phyloP scores from a whole-genome alignment of 306 rosid species.

The Cercis canadensis region DNA sequence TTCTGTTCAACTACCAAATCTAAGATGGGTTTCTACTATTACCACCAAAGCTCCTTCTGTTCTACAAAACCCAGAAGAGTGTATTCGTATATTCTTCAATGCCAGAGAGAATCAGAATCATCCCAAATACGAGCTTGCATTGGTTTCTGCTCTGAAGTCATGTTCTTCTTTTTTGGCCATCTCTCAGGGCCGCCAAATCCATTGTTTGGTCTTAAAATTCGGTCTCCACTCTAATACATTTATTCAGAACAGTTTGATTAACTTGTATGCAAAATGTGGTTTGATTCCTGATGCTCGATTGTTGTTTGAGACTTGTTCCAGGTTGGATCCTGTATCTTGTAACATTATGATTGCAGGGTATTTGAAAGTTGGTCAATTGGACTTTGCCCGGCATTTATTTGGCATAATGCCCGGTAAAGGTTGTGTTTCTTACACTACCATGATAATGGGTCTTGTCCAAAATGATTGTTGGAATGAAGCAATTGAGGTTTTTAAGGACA shows the following conservation, averaged over 20 bases:
- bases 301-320: conserved; percentile 53
- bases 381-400: conserved; percentile 70
- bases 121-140: conserved; percentile 54
- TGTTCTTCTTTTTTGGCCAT: conserved; percentile 59
- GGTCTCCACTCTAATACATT: conserved; percentile 68
- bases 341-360: conserved; percentile 84
- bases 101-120: conserved; percentile 41
- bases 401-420: conserved; percentile 67
- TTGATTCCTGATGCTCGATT: conserved; percentile 52
- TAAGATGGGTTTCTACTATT: conserved; percentile 59
- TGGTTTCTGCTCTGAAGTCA: conserved; percentile 74
- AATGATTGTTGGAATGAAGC: conserved; percentile 67
- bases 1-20: conserved; percentile 19
- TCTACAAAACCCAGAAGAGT: conserved; percentile 45
- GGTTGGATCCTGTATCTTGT: conserved; percentile 70
- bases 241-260: conserved; percentile 73
- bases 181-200: conserved; percentile 74
- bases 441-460: conserved; percentile 82
- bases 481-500: conserved; percentile 69
- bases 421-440: conserved; percentile 81
- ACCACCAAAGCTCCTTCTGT: conserved; percentile 38
- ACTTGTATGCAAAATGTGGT: conserved; percentile 73
- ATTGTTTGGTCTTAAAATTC: conserved; percentile 60
- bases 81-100: conserved; percentile 54
- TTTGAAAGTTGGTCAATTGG: conserved; percentile 59